These are phyloP conservation scores for Boletus rubescentipes DNA, from an alignment of 768 basidiomycete genomes.

Conservation along the genomic window DNA sequence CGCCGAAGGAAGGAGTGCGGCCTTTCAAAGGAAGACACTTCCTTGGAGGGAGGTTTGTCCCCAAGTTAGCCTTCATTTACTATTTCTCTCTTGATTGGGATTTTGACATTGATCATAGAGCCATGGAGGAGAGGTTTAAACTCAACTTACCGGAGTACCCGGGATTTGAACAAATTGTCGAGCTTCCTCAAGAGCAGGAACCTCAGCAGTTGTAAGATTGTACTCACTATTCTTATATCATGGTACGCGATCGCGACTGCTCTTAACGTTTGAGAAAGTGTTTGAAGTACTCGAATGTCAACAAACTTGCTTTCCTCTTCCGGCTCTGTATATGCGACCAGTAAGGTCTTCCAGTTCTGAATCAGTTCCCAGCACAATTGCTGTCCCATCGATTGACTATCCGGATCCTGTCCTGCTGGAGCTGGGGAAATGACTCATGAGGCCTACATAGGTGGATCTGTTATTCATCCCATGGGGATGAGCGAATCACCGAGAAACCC, in stretches of 20 bases:
- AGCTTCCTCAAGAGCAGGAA: slow-evolving; percentile 42
- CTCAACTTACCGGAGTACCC: slow-evolving; percentile 84
- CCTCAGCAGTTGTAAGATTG: slow-evolving; percentile 6
- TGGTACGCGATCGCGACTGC: not conserved
- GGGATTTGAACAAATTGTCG: slow-evolving; percentile 80
- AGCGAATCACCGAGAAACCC: not conserved
- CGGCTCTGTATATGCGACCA: too few species aligned
- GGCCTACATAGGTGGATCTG: not conserved
- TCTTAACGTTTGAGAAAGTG: not conserved
- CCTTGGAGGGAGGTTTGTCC: slow-evolving; percentile 90
- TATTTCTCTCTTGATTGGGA: not conserved
- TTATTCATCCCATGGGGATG: not conserved
- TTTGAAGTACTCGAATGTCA: not conserved
- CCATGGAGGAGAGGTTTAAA: slow-evolving; percentile 67
- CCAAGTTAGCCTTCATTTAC: slow-evolving; percentile 56
- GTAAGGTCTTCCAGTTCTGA: not conserved
- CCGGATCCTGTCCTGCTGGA: not conserved
- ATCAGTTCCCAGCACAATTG: not conserved
- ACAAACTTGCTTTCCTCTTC: not conserved
- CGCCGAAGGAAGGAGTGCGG: slow-evolving; percentile 87
- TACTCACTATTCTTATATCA: not conserved
- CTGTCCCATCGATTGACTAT: not conserved
- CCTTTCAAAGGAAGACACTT: slow-evolving; percentile 83
- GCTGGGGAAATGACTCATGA: not conserved
- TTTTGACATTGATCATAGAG: slow-evolving; percentile 40